Conservation (phyloP, 2,329 filamentous ascomycete genomes). For the Epichloe glyceriae region DNA sequence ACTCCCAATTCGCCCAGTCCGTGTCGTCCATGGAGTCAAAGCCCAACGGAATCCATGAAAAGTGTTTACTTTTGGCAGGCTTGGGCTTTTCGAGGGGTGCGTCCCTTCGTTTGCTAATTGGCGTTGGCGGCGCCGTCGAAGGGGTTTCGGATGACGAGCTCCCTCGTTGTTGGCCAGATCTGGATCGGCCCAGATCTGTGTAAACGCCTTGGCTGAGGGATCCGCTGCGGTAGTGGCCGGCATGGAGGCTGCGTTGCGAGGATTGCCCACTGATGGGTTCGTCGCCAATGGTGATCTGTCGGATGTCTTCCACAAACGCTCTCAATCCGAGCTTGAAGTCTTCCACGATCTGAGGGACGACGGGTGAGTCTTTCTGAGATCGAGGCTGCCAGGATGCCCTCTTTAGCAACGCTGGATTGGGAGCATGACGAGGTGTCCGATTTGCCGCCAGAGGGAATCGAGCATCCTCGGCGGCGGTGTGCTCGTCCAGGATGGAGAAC, state of each 20-base stretch:
- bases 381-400: conserved; percentile 48
- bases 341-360: conserved; percentile 66
- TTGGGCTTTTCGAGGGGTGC: conserved; percentile 23
- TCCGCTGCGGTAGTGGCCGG: conserved; percentile 1
- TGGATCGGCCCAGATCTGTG: conserved; percentile 33
- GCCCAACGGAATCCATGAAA: conserved; percentile 46
- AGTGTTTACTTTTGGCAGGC: conserved; percentile 35
- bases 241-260: conserved; percentile 9
- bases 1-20: conserved; percentile 55
- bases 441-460: conserved; percentile 16
- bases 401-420: conserved; percentile 32
- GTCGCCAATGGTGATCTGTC: conserved; percentile 91
- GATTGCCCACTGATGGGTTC: conserved; percentile 56
- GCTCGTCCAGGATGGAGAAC: conserved; percentile 30
- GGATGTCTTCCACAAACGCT: conserved; percentile 90
- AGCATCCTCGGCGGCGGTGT: conserved; percentile 13
- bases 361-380: conserved; percentile 29
- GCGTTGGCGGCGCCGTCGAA: conserved; percentile 16
- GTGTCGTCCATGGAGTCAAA: conserved; percentile 46
- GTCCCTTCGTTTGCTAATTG: conserved; percentile 16
- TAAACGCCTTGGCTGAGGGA: conserved; percentile 7
- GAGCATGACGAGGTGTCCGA: conserved; percentile 21
- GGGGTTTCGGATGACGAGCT: conserved; percentile 30
- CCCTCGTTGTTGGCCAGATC: conserved; percentile 30
- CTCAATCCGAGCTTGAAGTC: conserved; percentile 83